These are phyloP conservation scores for Termitomyces sp. DNA, from an alignment of 1,284 basidiomycete species.

Conservation along the genomic window DNA sequence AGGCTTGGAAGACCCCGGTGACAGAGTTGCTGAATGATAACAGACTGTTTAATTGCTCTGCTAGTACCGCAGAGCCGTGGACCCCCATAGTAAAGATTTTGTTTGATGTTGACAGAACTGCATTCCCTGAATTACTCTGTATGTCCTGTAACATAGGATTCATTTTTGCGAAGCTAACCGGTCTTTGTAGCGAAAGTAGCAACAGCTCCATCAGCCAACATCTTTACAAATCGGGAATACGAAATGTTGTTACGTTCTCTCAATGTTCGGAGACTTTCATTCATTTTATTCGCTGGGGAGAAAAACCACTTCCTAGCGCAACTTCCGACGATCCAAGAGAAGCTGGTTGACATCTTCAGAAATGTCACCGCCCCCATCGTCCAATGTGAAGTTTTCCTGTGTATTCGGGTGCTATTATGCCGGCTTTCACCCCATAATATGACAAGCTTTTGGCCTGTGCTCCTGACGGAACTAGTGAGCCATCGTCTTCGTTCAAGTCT, in stretches of 20 bases:
- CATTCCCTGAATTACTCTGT: conserved; percentile 82
- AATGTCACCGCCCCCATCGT: conserved; percentile 80
- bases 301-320: conserved; percentile 89
- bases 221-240: conserved; percentile 93
- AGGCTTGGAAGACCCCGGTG: conserved; percentile 82
- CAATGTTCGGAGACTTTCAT: conserved; percentile 85
- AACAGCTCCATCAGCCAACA: conserved; percentile 86
- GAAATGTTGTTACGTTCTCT: conserved; percentile 88
- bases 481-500: neutral
- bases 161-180: conserved; percentile 5
- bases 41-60: conserved; percentile 77
- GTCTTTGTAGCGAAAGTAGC: conserved; percentile 65
- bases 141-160: conserved; percentile 15
- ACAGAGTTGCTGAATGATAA: conserved; percentile 82
- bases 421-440: conserved; percentile 90
- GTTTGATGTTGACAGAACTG: conserved; percentile 84
- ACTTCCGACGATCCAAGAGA: conserved; percentile 92
- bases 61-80: conserved; percentile 63
- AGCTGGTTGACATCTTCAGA: conserved; percentile 89
- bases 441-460: conserved; percentile 94
- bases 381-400: conserved; percentile 92
- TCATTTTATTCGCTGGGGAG: conserved; percentile 79
- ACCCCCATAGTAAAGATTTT: conserved; percentile 74
- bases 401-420: conserved; percentile 86
- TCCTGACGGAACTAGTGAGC: conserved; percentile 85